A percentile compares a stretch with the other conserved stretches of the same genome.
Conservation (phyloP, 495 filamentous ascomycete species). For the Rusavskia elegans region DNA sequence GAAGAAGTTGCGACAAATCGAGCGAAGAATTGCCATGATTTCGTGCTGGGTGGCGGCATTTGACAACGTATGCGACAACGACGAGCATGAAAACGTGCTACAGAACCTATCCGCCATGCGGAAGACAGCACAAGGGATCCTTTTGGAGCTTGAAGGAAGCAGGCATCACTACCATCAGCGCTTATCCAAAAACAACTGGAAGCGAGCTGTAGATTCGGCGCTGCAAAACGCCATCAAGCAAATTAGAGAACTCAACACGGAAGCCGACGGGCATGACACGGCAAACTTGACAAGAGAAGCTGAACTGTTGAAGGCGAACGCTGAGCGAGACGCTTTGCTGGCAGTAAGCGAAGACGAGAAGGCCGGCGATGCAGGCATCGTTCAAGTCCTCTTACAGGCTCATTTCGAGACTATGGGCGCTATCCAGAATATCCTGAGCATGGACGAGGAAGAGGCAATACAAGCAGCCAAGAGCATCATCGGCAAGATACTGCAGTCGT, state of each 20-base stretch:
- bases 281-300: conserved; percentile 64
- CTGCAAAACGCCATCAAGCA: conserved; percentile 71
- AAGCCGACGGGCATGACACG: conserved; percentile 50
- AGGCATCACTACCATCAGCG: conserved; percentile 79
- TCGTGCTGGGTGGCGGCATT: conserved; percentile 90
- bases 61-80: conserved; percentile 58
- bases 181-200: conserved; percentile 67
- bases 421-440: conserved; percentile 60
- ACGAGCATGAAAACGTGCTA: conserved; percentile 51
- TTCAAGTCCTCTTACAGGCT: conserved; percentile 71
- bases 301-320: conserved; percentile 64
- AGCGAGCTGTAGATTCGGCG: conserved; percentile 68
- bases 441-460: conserved; percentile 71
- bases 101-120: conserved; percentile 57
- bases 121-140: conserved; percentile 72
- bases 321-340: conserved; percentile 64
- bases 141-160: conserved; percentile 75
- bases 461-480: conserved; percentile 67
- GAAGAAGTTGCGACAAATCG: conserved; percentile 71
- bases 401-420: conserved; percentile 83
- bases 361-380: conserved; percentile 53
- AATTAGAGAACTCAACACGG: conserved; percentile 55
- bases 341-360: conserved; percentile 77
- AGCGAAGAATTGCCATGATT: conserved; percentile 67
- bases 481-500: conserved; percentile 57